Base-by-base conservation (phyloP, 306 rosid species). In the Glycine soja region DNA sequence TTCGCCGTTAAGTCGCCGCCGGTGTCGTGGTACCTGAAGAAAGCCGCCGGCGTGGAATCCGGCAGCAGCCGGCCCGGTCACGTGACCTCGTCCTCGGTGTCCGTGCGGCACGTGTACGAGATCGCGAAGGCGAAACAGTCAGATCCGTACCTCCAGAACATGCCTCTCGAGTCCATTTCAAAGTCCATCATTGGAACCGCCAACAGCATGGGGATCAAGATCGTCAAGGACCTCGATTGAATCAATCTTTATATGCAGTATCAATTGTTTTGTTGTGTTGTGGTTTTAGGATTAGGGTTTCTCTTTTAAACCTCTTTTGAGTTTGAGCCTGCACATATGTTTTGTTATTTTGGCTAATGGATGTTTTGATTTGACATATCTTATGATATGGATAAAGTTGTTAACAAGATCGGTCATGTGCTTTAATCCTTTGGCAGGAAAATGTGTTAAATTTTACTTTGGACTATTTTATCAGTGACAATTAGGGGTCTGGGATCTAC, bases 171-270 rank as follows among this genome's bases (percentile, higher is more conserved):
- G 43, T 93, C 96, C 6, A 89, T 95, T 50, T 88, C 89, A 1
- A 95, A 95, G 86, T 88, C 97, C 7, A 77, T 93, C 66, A 90
- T 90, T 10, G 98, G 96, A 34, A 95, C 96, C 3, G 96, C 99
- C 0, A 90, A 85, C 10, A 62, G 89, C 53, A 95, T 91, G 97
- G 97, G 99, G 69, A 91, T 91, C 18, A 78, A 87, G 90, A 89
- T 93, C 54, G 94, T 88, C 3, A 89, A 90, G 83, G 95, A 91
- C 34, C 88, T 91, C 82, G 96, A 92, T 13, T 92, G 80, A 90
- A 1, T 24, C 6, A 36, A 36, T 36, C 40, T 36, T 24, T 38
- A 24, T 24, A 42, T 42, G 2, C 30, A 24, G 30, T 24, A 24
- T 59, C 0, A 19, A 61, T 32, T 30, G 66, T 30, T 59, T 19